Percentiles rank a stretch among this genome's conserved stretches.
phyloP scores from a whole-genome alignment of 2,329 filamentous ascomycete genomes.

The Calycina marina region DNA sequence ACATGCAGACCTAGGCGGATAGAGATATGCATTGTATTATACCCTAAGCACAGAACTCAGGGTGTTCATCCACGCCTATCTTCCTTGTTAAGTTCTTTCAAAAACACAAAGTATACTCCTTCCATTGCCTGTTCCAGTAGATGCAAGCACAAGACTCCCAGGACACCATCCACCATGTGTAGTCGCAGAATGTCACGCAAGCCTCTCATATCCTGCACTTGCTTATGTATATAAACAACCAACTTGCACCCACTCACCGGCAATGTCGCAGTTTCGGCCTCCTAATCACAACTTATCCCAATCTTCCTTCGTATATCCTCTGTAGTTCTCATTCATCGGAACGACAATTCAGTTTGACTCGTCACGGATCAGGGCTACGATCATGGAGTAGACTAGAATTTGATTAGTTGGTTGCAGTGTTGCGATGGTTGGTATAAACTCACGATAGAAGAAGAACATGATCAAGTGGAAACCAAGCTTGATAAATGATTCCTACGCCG shows the following conservation, averaged over 20 bases:
- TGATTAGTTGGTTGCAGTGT: background rate
- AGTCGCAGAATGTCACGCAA: constrained; percentile 13
- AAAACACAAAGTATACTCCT: too few relatives aligned
- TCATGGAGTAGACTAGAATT: constrained; percentile 39
- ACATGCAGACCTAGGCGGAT: too few relatives aligned
- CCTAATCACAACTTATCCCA: background rate
- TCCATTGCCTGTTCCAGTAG: too few relatives aligned
- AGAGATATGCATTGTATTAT: too few relatives aligned
- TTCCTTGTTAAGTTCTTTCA: constrained; percentile 7
- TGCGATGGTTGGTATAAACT: constrained; percentile 24
- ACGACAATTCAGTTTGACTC: constrained; percentile 57
- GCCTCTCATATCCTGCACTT: constrained; percentile 13
- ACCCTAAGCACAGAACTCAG: constrained; percentile 11
- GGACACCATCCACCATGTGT: constrained; percentile 11
- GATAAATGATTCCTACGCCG: constrained; percentile 78
- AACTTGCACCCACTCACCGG: constrained; percentile 1
- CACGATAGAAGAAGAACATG: constrained; percentile 99
- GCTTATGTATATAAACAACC: constrained; percentile 5
- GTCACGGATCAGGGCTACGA: constrained; percentile 72
- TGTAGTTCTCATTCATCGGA: constrained; percentile 14
- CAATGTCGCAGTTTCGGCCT: background rate
- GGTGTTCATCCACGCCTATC: constrained; percentile 16
- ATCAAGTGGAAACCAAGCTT: constrained; percentile 97
- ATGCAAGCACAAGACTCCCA: constrained; percentile 12
- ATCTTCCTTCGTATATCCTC: constrained; percentile 1